Base-by-base conservation (phyloP, 1,284 basidiomycete species). In the Ceratobasidium papillatum region DNA sequence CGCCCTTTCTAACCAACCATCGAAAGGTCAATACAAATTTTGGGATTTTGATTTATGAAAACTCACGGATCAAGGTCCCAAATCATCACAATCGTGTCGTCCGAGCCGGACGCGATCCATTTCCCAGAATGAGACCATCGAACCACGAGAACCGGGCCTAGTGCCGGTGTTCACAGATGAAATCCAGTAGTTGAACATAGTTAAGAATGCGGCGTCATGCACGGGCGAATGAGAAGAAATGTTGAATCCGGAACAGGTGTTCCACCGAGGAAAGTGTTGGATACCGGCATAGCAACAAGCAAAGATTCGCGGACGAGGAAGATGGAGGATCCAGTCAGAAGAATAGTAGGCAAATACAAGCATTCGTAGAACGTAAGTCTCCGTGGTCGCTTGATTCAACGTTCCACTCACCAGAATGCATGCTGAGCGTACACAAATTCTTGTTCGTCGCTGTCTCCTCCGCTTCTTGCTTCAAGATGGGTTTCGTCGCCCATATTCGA, bases 41-140 rank as follows among this genome's bases (percentile, higher is more conserved):
- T n/a, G 25, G 43, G 54, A 52, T 47, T 47, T n/a, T 47, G 49
- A 32, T 49, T 27, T 12, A 34, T 77, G n/a, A 9, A 63, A 43
- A 88, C 93, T 83, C 81, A 96, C 94, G 93, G 94, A 82, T 99
- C 96, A 52, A 97, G 87, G 80, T 97, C 95, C 97, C 97, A 99
- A 68, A 99, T 91, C 89, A 99, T 94, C 30, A 97, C 90, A 78
- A 98, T 93, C 78, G 91, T 90, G 81, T 99, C 97, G 82, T 99
- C 97, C 74, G 95, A 96, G 19, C 98, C 97, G 79, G 94, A 97
- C 1, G 98, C 98, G 9, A 99, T 86, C 90, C 94, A 99, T 65
- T 92, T 84, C 5, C 97, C 98, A 17, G 93, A 94, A 81, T 97
- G 91, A 12, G 96, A 95, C 97, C 97, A 99, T 74, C 97, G 85